Base-by-base conservation (phyloP, 176 grass and related monocot genomes). In the Metroxylon sagu region DNA sequence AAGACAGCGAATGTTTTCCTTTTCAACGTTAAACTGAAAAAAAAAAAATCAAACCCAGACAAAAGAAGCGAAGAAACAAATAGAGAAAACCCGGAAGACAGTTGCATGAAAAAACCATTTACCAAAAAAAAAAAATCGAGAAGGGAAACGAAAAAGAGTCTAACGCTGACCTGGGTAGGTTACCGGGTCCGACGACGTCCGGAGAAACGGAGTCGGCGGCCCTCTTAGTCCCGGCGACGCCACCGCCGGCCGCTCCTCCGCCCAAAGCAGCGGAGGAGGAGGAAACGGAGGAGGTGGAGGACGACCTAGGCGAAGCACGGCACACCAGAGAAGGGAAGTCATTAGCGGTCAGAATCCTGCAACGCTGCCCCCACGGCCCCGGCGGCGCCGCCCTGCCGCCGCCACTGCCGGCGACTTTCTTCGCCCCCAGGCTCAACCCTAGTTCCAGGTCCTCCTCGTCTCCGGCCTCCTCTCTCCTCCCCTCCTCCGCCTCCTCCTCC, bases 341-440 rank as follows among this genome's bases (percentile, higher is more conserved):
- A 14, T 56, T 56, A 16, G 65, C 65, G 18, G 52, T 68, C 51
- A 68, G 65, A 51, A 52, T 74, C 18, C 52, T 51, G 30, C 29
- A 65, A 51, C 57, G 17, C 31, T 17, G 25, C 57, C 7, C 25
- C 27, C 48, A 18, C 48, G 16, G 43, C 56, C 51, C 64, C 62
- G 26, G 31, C 54, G 30, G 43, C 57, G 4, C 31, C 14, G n/a
- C 4, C 27, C 16, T 52, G 21, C 18, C 19, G n/a, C 28, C 18
- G 14, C 59, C 30, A 15, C 35, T 19, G 53, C 52, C 50, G 6
- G 26, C 26, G 31, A 26, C 67, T 28, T 52, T 80, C 49, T 74
- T 61, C 15, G 78, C 66, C 14, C 78, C 71, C 53, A 81, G 69
- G 35, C 58, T 81, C 23, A 81, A 31, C 48, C 59, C 78, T n/a